phyloP scores from a whole-genome alignment of 148 eudicot genomes.

The Dysphania ambrosioides region DNA sequence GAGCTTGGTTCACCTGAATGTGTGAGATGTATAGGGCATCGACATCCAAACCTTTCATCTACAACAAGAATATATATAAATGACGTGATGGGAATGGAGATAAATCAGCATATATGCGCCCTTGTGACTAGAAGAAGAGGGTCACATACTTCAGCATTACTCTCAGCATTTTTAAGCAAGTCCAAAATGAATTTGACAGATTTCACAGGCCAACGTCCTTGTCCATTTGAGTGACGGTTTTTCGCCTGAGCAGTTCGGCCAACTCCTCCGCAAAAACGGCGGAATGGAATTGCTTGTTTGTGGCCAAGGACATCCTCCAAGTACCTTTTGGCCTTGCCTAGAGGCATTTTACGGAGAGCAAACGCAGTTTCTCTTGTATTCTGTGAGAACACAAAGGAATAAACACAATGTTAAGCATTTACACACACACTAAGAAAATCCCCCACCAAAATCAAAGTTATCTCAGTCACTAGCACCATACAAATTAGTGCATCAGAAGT shows the following conservation, averaged over 20 bases:
- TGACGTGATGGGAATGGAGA: neutral
- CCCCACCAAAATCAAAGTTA: neutral
- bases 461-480: neutral
- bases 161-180: constrained; percentile 78
- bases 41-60: constrained; percentile 81
- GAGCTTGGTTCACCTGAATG: constrained; percentile 82
- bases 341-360: constrained; percentile 53
- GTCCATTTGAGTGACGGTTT: constrained; percentile 71
- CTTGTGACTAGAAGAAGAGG: neutral
- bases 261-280: constrained; percentile 77
- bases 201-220: constrained; percentile 81
- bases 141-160: constrained; percentile 62
- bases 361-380: constrained; percentile 82
- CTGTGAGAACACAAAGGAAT: constrained; percentile 30
- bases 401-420: neutral
- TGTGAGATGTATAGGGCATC: constrained; percentile 72
- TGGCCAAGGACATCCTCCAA: constrained; percentile 74
- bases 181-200: constrained; percentile 67
- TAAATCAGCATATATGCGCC: neutral
- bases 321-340: constrained; percentile 67
- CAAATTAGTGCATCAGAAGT: neutral
- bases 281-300: constrained; percentile 85
- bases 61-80: neutral
- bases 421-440: neutral
- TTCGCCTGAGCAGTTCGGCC: constrained; percentile 85